These are phyloP conservation scores for Basipetospora chlamydospora DNA, from an alignment of 2,329 filamentous ascomycete species.

Conservation along the genomic window DNA sequence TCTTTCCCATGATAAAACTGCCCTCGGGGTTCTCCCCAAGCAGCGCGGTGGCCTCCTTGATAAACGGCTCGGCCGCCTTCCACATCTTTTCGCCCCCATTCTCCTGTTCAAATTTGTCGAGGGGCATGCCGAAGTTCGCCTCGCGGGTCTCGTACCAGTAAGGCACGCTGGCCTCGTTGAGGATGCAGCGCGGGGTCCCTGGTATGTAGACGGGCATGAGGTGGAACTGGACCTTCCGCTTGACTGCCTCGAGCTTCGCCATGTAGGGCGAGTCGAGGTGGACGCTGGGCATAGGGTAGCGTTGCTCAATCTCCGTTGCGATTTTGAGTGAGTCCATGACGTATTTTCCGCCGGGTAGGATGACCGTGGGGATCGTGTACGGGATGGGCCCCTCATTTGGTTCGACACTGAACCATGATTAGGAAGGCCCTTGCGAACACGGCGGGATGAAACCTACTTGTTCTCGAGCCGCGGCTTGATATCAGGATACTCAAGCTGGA, in stretches of 20 bases:
- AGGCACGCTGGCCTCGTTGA: slow-evolving; percentile 32
- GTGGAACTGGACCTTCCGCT: slow-evolving; percentile 12
- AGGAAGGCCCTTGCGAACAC: slow-evolving; percentile 20
- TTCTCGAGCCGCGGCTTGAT: slow-evolving; percentile 40
- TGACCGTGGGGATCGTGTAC: slow-evolving; percentile 43
- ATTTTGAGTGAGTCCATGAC: slow-evolving; percentile 52
- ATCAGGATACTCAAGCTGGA: slow-evolving; percentile 49
- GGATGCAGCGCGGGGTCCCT: slow-evolving; percentile 31
- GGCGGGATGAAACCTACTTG: slow-evolving; percentile 26
- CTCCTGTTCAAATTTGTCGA: slow-evolving; percentile 32
- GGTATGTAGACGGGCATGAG: slow-evolving; percentile 30
- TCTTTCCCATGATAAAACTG: slow-evolving; percentile 45
- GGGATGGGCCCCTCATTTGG: slow-evolving; percentile 7
- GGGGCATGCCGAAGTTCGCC: slow-evolving; percentile 31
- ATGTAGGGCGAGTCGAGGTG: slow-evolving; percentile 40
- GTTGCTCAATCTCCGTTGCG: slow-evolving; percentile 40
- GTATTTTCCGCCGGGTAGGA: slow-evolving; percentile 39
- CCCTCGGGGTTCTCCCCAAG: slow-evolving; percentile 42
- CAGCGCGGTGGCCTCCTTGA: slow-evolving; percentile 21
- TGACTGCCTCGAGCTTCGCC: slow-evolving; percentile 21
- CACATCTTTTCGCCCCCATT: slow-evolving; percentile 36
- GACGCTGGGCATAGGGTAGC: slow-evolving; percentile 41
- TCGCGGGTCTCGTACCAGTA: slow-evolving; percentile 43
- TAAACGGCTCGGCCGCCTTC: slow-evolving; percentile 18
- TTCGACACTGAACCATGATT: slow-evolving; percentile 12